Conservation (phyloP, 2,329 filamentous ascomycete genomes). For the Lomentospora prolificans region DNA sequence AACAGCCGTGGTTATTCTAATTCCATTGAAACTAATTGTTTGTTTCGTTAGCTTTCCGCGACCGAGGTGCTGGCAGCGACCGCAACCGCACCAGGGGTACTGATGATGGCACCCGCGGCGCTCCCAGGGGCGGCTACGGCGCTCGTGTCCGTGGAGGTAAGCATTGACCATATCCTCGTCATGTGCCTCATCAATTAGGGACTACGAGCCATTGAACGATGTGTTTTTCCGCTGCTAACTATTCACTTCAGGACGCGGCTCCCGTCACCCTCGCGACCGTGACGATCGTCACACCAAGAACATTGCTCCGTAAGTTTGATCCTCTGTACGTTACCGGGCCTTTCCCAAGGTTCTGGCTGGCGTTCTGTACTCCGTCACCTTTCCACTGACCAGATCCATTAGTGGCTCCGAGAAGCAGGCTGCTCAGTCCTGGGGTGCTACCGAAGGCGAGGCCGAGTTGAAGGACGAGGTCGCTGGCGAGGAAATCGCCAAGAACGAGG, state of each 20-base stretch:
- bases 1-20: not conserved
- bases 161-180: conserved; percentile 15
- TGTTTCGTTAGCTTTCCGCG: conserved; percentile 63
- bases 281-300: conserved; percentile 48
- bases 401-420: conserved; percentile 81
- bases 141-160: conserved; percentile 53
- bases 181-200: not conserved
- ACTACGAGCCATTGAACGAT: not conserved
- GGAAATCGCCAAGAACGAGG: conserved; percentile 75
- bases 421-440: conserved; percentile 80
- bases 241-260: conserved; percentile 37
- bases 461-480: conserved; percentile 89
- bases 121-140: conserved; percentile 52
- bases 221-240: conserved; percentile 6
- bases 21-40: not conserved
- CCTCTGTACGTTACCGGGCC: too few relatives aligned
- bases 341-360: too few relatives aligned
- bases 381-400: conserved; percentile 13
- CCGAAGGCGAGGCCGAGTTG: conserved; percentile 72
- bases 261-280: conserved; percentile 39
- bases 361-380: too few relatives aligned
- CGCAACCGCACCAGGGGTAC: conserved; percentile 75
- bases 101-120: conserved; percentile 52
- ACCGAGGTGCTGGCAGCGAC: conserved; percentile 69
- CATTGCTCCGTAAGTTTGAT: conserved; percentile 32